A percentile compares a stretch with the other conserved stretches of the same genome.
These are phyloP conservation scores for Plasmodium cynomolgi DNA, from an alignment of 169 alveolate species.

Conservation along the genomic window DNA sequence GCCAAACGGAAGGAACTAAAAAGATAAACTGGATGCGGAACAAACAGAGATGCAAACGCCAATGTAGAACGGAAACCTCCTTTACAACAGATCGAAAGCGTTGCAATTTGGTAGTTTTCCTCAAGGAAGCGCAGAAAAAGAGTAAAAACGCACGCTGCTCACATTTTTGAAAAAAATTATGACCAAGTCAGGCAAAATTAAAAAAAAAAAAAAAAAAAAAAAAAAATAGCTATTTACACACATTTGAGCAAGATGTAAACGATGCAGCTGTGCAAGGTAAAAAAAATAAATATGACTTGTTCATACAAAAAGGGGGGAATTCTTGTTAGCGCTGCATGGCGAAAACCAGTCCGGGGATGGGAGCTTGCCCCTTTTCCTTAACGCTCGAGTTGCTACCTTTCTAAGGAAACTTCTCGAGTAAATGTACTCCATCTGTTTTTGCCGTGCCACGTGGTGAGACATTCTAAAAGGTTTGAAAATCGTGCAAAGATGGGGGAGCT, in stretches of 20 bases:
- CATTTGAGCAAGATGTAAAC: neutral
- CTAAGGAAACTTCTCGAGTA: conserved; percentile 63
- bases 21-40: neutral
- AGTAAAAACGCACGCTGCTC: neutral
- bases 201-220: neutral
- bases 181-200: conserved; percentile 13
- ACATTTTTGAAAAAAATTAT: conserved; percentile 8
- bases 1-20: neutral
- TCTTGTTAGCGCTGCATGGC: neutral
- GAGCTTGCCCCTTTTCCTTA: neutral
- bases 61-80: neutral
- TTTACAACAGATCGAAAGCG: conserved; percentile 36
- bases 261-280: neutral
- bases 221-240: conserved; percentile 4
- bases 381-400: conserved; percentile 44
- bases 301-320: neutral
- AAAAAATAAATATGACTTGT: neutral
- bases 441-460: conserved; percentile 18
- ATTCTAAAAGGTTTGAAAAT: neutral
- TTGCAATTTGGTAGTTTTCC: conserved; percentile 8
- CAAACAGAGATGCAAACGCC: neutral
- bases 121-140: neutral
- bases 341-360: neutral
- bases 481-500: neutral
- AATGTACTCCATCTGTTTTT: conserved; percentile 46